Base-by-base conservation (phyloP, 257 asterid genomes). In the Solanum chilense region DNA sequence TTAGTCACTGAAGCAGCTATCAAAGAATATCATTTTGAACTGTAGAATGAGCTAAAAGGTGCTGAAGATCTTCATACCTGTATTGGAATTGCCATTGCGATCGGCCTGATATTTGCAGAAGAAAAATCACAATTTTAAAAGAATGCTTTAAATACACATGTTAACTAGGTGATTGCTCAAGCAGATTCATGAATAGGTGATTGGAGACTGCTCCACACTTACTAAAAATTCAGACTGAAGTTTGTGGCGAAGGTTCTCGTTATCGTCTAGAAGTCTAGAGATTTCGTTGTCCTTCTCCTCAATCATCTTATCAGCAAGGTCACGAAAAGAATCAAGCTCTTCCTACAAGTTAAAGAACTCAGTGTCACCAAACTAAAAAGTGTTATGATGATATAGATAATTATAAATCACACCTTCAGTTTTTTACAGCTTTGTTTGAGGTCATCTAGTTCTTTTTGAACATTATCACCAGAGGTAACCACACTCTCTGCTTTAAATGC, bases 261-360 rank as follows among this genome's bases (percentile, higher is more conserved):
- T 96, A 64, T 96, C 99, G 91, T 93, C 92, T 92, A 94, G 87
- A 88, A 97, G 98, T 88, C 98, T 89, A 81, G 97, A 93, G 87
- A 96, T 95, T 86, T 97, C 98, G 69, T 89, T 91, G 89, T 97
- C 99, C 91, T 97, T 97, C 92, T 97, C 99, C 92, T 95, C 99
- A 76, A 97, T 93, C 96, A 97, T 91, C 92, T 92, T 96, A 91
- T 97, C 99, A 89, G 99, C 99, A 90, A 97, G 99, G 90, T 97
- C 99, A 70, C 95, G 99, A 82, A 96, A 94, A 78, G 94, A 86
- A 85, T 49, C 90, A 91, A 92, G 98, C 91, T 97, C 99, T 83
- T 95, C 99, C 99, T 97, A 87, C 83, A 84, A 87, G 71, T 87
- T 86, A 87, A 41, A 52, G 82, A 76, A 88, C 74, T 88, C 80